phyloP scores from a whole-genome alignment of 306 rosid genomes.

The Malus orientalis region DNA sequence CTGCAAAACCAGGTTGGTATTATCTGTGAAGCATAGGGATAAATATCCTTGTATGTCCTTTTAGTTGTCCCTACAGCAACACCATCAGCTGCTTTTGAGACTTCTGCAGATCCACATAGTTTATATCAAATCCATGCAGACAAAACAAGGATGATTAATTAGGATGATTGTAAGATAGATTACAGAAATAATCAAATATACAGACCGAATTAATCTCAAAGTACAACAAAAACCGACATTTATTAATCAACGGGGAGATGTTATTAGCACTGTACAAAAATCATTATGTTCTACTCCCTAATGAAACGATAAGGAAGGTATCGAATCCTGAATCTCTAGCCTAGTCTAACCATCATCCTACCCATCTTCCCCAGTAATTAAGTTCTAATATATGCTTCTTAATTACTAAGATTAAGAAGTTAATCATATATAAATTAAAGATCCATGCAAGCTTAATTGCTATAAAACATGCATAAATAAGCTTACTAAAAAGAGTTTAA shows the following conservation, averaged over 20 bases:
- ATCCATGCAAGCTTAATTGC: too few relatives aligned
- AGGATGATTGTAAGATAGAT: neutral
- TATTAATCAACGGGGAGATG: neutral
- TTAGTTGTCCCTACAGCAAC: conserved; percentile 12
- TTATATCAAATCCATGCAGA: neutral
- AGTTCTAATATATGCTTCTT: too few relatives aligned
- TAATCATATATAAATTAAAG: too few relatives aligned
- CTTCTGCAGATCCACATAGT: neutral
- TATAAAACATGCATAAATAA: neutral
- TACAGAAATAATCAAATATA: neutral
- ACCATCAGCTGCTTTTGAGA: conserved; percentile 4
- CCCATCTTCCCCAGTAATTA: too few relatives aligned
- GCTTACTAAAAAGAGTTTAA: neutral
- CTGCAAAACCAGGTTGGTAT: conserved; percentile 20
- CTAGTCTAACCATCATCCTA: too few relatives aligned
- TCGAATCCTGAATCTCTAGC: too few relatives aligned
- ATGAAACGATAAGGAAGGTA: too few relatives aligned
- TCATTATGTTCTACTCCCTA: neutral
- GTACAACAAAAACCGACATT: neutral
- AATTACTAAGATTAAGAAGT: too few relatives aligned
- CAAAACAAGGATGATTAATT: neutral
- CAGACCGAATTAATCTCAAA: too few relatives aligned
- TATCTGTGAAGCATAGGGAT: conserved; percentile 8
- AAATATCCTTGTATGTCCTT: conserved; percentile 16
- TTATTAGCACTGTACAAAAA: neutral